Evolutionary conservation across 495 filamentous ascomycete species (phyloP).

Genomic region (Xylaria palmicola): DNA sequence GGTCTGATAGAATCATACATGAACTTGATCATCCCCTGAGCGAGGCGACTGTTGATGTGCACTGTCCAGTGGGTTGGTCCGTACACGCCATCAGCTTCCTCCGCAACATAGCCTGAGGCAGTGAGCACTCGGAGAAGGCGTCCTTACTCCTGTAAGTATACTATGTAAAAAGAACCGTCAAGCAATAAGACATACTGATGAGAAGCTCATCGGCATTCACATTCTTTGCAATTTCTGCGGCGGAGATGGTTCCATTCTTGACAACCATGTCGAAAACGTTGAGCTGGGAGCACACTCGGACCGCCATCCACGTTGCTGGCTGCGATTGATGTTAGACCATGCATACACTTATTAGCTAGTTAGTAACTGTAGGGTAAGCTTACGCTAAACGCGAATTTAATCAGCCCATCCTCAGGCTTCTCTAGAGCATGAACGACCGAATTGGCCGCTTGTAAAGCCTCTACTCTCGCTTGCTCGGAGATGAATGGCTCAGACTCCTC

Average conservation of each 20-base stretch:
- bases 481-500: slow-evolving; percentile 1
- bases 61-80: slow-evolving; percentile 13
- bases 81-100: slow-evolving; percentile 15
- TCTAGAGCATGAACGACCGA: slow-evolving; percentile 1
- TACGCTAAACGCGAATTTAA: slow-evolving; percentile 17
- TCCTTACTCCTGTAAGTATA: slow-evolving; percentile 1
- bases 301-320: slow-evolving; percentile 8
- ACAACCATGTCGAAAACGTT: slow-evolving; percentile 11
- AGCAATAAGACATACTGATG: slow-evolving; percentile 2
- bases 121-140: slow-evolving; percentile 17
- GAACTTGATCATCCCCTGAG: slow-evolving; percentile 16
- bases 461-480: slow-evolving; percentile 9
- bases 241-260: slow-evolving; percentile 1
- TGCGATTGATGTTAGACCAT: background rate
- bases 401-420: slow-evolving; percentile 12
- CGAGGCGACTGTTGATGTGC: slow-evolving; percentile 2
- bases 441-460: slow-evolving; percentile 7
- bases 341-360: background rate
- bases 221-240: slow-evolving; percentile 4
- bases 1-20: background rate
- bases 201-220: slow-evolving; percentile 8
- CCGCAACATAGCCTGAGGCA: slow-evolving; percentile 10
- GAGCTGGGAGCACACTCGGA: slow-evolving; percentile 10
- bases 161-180: background rate
- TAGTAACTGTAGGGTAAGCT: background rate